Evolutionary conservation across 192 early-diverging fungal genomes (phyloP).

Genomic region (Coemansia sp.): DNA sequence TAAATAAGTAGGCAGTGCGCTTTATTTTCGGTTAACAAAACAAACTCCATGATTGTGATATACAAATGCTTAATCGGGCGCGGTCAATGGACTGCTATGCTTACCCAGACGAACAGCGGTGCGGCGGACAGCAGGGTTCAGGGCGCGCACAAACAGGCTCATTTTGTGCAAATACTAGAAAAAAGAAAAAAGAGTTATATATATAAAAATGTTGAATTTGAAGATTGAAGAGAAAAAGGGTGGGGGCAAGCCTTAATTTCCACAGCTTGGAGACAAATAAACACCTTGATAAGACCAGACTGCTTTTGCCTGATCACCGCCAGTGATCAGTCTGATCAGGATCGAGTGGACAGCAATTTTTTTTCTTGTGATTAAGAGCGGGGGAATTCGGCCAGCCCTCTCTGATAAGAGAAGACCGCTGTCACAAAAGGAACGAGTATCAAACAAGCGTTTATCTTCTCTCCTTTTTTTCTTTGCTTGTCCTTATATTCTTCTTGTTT

Average conservation of each 20-base stretch:
- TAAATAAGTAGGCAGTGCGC: neutral
- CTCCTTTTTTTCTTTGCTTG: neutral
- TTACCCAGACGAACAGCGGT: constrained; percentile 35
- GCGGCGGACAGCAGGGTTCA: constrained; percentile 30
- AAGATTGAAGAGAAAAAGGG: neutral
- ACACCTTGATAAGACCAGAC: neutral
- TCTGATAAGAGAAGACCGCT: constrained; percentile 1
- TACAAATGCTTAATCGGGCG: neutral
- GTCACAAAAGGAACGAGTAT: neutral
- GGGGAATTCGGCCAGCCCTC: no score
- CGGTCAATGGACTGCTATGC: neutral
- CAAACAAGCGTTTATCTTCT: neutral
- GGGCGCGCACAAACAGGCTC: constrained; percentile 40
- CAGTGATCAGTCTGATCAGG: neutral
- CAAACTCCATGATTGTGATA: neutral
- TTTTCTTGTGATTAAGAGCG: no score
- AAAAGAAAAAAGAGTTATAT: constrained; percentile 8
- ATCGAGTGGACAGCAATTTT: neutral
- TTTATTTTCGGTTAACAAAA: no score
- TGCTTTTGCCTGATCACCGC: neutral
- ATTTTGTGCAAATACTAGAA: constrained; percentile 19
- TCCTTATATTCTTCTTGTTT: neutral
- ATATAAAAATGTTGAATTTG: neutral
- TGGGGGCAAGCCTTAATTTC: no score
- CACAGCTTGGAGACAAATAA: no score